Percentiles rank a stretch among this genome's conserved stretches.
These are phyloP conservation scores for Cryptococcus sp. DNA, from an alignment of 1,284 basidiomycete species.

Conservation along the genomic window DNA sequence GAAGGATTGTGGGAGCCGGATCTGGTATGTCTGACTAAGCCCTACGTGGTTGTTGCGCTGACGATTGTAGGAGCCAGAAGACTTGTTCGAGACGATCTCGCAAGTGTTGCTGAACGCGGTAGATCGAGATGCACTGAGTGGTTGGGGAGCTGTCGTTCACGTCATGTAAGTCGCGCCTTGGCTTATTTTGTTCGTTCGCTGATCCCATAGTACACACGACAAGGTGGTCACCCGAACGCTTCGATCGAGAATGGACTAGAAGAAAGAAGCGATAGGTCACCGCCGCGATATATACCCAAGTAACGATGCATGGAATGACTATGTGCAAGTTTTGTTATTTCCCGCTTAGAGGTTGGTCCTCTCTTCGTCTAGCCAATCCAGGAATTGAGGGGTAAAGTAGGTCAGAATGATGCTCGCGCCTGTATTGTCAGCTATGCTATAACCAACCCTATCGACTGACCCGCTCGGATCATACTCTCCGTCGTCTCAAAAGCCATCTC, in stretches of 20 bases:
- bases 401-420: constrained; percentile 83
- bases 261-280: too few species aligned
- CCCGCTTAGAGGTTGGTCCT: background rate
- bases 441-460: constrained; percentile 48
- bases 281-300: background rate
- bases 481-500: constrained; percentile 91
- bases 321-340: constrained; percentile 9
- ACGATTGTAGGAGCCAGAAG: constrained; percentile 68
- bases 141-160: constrained; percentile 94
- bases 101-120: constrained; percentile 94
- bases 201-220: constrained; percentile 65
- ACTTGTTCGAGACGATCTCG: constrained; percentile 96
- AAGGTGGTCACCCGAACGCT: constrained; percentile 77
- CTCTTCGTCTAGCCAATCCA: constrained; percentile 71
- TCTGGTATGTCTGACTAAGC: constrained; percentile 58
- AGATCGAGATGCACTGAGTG: constrained; percentile 93
- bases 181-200: background rate
- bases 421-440: constrained; percentile 35
- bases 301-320: constrained; percentile 8
- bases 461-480: constrained; percentile 85
- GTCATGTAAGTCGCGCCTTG: constrained; percentile 67
- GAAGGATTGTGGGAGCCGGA: constrained; percentile 99
- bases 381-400: constrained; percentile 94
- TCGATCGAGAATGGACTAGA: constrained; percentile 84
- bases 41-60: background rate